phyloP scores from a whole-genome alignment of 208 protist species.

The Angomonas deanei region DNA sequence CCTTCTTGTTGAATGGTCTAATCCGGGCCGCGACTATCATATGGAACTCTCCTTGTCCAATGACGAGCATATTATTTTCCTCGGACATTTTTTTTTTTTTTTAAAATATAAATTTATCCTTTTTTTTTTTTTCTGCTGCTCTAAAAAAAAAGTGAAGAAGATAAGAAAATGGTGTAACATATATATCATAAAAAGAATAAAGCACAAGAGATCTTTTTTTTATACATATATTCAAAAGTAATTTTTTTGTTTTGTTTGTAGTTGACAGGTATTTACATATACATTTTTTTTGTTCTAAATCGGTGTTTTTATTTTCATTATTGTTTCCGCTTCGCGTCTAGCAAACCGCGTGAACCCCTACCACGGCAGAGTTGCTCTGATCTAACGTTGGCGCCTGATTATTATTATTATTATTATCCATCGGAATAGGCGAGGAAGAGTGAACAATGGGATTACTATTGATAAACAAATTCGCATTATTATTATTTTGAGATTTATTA shows the following conservation, averaged over 20 bases:
- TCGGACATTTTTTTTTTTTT: conserved; percentile 1
- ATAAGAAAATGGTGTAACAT: neutral
- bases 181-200: neutral
- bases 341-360: neutral
- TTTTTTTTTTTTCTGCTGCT: neutral
- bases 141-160: neutral
- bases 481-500: conserved; percentile 11
- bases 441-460: neutral
- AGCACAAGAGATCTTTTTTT: neutral
- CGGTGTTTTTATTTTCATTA: neutral
- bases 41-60: conserved; percentile 19
- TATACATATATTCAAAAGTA: conserved; percentile 5
- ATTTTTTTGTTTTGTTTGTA: neutral
- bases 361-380: neutral
- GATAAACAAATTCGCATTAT: neutral
- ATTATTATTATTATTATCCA: conserved; percentile 5
- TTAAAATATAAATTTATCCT: neutral
- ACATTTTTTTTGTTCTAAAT: neutral
- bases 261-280: neutral
- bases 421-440: neutral
- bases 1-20: conserved; percentile 41
- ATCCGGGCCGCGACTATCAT: conserved; percentile 59
- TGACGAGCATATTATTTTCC: neutral
- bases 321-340: neutral
- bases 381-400: neutral